These are phyloP conservation scores for Fusarium armeniacum DNA, from an alignment of 2,329 filamentous ascomycete species.

Conservation along the genomic window DNA sequence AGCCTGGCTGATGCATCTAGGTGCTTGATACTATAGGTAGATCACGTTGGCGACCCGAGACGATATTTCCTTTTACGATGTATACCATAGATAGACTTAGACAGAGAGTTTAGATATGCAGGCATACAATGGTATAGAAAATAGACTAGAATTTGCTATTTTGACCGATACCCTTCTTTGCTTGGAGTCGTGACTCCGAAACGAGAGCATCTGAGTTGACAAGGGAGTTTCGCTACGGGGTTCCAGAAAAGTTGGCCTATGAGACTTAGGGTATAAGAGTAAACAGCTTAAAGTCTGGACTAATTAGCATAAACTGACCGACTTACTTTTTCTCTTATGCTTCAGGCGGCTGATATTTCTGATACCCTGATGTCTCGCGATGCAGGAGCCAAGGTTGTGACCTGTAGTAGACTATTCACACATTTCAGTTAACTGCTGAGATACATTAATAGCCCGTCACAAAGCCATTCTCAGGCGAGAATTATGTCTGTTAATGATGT, in stretches of 20 bases:
- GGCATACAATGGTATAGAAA: background rate
- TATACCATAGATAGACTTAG: background rate
- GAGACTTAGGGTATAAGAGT: no score
- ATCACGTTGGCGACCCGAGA: background rate
- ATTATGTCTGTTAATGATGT: background rate
- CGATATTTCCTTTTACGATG: background rate
- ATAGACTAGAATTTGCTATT: background rate
- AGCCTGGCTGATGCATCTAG: slow-evolving; percentile 7
- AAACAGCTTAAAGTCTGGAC: no score
- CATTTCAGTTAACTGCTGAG: background rate
- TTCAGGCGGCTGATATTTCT: no score
- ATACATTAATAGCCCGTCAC: no score
- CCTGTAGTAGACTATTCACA: background rate
- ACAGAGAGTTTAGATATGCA: background rate
- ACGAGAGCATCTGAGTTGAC: background rate
- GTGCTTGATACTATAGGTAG: background rate
- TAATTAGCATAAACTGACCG: no score
- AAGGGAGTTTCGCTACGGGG: no score
- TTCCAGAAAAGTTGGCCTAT: no score
- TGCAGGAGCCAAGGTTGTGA: background rate
- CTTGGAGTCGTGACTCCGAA: background rate
- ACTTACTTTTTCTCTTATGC: no score
- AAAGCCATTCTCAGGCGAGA: no score
- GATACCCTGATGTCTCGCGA: no score
- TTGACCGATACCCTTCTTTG: background rate